Percentiles rank a stretch among this genome's conserved stretches.
Conservation (phyloP, 345 rosid species). For the Nasturtium officinale region DNA sequence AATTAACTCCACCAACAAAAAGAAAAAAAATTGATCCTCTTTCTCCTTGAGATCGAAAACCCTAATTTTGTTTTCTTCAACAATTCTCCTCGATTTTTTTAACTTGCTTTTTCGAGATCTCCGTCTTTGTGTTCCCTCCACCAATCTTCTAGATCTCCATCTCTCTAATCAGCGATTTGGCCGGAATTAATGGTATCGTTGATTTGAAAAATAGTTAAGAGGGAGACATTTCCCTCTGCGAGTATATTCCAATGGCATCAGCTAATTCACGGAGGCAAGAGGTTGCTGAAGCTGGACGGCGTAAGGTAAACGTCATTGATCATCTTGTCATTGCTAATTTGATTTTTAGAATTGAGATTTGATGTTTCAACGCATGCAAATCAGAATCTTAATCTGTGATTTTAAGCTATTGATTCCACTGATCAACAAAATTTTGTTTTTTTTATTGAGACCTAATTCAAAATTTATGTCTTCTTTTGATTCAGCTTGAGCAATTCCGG, state of each 20-base stretch:
- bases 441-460: not conserved
- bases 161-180: constrained; percentile 1
- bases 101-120: constrained; percentile 27
- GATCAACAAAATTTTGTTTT: not conserved
- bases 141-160: constrained; percentile 16
- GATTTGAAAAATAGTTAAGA: constrained; percentile 36
- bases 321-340: not conserved
- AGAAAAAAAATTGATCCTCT: not conserved
- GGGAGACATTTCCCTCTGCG: constrained; percentile 25
- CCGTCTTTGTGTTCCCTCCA: no score
- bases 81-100: constrained; percentile 17
- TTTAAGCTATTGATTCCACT: not conserved
- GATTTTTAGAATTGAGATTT: constrained; percentile 4
- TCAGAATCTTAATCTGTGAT: not conserved
- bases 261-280: constrained; percentile 78
- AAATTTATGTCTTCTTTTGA: not conserved
- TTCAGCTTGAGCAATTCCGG: constrained; percentile 94
- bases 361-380: constrained; percentile 24
- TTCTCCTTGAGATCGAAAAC: constrained; percentile 37
- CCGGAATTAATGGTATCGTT: constrained; percentile 29
- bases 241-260: constrained; percentile 68
- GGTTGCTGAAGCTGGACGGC: constrained; percentile 90
- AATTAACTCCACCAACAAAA: constrained; percentile 7
- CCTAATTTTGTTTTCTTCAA: constrained; percentile 5
- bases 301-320: constrained; percentile 60